phyloP scores from a whole-genome alignment of 2,329 filamentous ascomycete genomes.

The Exserohilum turcica region DNA sequence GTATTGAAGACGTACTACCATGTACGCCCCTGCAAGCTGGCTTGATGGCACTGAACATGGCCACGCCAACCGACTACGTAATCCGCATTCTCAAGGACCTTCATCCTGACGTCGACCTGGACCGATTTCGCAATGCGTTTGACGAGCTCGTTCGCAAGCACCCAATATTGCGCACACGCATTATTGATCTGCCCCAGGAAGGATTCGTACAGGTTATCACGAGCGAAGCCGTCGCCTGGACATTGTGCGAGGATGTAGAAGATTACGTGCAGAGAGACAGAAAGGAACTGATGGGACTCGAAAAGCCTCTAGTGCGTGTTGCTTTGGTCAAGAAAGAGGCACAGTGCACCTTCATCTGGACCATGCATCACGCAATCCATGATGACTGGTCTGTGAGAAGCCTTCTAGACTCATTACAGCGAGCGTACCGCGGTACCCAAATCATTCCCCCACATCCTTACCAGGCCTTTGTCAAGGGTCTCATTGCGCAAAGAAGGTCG shows the following conservation, averaged over 20 bases:
- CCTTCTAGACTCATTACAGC: too few species aligned
- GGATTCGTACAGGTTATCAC: neutral
- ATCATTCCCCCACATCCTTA: neutral
- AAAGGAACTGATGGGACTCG: neutral
- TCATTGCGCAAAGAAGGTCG: too few species aligned
- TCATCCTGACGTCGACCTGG: neutral
- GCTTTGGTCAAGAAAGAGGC: neutral
- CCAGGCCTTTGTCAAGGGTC: too few species aligned
- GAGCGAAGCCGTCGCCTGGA: neutral
- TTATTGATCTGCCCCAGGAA: neutral
- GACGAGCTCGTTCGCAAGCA: neutral
- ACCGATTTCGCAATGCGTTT: too few species aligned
- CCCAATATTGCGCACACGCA: neutral
- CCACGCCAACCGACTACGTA: neutral
- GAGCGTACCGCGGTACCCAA: too few species aligned
- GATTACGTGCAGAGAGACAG: neutral
- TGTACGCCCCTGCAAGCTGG: neutral
- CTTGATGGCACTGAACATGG: neutral
- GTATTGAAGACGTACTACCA: neutral
- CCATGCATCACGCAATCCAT: conserved; percentile 29
- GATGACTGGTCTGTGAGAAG: conserved; percentile 21
- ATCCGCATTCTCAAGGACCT: neutral
- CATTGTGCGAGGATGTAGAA: neutral
- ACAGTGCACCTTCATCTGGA: conserved; percentile 22
- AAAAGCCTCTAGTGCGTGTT: neutral